Evolutionary conservation across 495 filamentous ascomycete genomes (phyloP), one percentile per base, ranked within the genome.

Genomic region (Penicillium crystallinum): DNA sequence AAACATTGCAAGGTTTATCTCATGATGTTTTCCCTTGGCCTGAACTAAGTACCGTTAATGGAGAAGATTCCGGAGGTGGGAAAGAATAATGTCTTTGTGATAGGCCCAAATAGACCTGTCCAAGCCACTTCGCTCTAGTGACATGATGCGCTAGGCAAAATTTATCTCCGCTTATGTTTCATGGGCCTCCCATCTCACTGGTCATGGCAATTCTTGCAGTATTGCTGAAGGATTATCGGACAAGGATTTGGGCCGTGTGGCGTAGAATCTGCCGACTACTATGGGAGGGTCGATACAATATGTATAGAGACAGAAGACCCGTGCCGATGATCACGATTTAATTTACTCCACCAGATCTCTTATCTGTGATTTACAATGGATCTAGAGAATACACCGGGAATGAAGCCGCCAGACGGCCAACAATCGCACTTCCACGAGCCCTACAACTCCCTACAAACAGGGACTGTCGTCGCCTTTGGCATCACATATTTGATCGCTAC

Each of bases 381-480:
- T 50, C 43, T 55, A 3, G 43, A 47, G 7, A 58, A 52, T 5
- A 62, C 55, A 1, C 55, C 55, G n/a, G 59, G 51, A 6, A 57
- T 61, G 55, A 17, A 4, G 14, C 58, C 58, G 3, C 58, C 58
- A 21, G 51, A n/a, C 14, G 58, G 58, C 25, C 54, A 61, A 15
- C 50, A 36, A 8, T 44, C 59, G 17, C 12, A 58, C 23, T 62
- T 62, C 27, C 11, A 56, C 15, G 52, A 39, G 10, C 55, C 59
- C 1, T 58, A 56, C 27, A 62, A 55, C 25, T 58, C 55, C 21
- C 35, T 62, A 29, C 59, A 62, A n/a, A 55, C 40, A 17, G 59
- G 55, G 19, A 58, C 52, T 15, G 42, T 58, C 14, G 35, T 62
- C 14, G 48, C 59, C 4, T 62, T 58, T 55, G 52, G 43, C n/a